Conservation (phyloP, 805 yeast species). For the Nadsonia fulvescens region DNA sequence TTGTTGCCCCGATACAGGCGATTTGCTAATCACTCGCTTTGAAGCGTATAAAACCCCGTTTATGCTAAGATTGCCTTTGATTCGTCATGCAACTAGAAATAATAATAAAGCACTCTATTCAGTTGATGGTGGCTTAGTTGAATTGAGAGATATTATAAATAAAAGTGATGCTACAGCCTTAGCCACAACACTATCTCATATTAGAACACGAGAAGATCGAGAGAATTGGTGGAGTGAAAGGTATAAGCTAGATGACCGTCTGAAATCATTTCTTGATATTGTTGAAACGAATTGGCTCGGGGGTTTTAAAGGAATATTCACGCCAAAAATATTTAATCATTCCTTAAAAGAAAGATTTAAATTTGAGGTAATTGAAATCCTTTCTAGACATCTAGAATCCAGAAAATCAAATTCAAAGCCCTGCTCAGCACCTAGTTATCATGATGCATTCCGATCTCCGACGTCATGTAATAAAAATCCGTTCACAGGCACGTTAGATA, state of each 20-base stretch:
- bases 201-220: conserved; percentile 41
- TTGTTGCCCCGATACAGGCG: conserved; percentile 37
- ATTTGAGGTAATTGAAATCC: conserved; percentile 20
- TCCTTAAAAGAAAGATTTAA: conserved; percentile 20
- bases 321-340: conserved; percentile 16
- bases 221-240: conserved; percentile 66
- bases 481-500: conserved; percentile 1
- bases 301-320: conserved; percentile 52
- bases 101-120: conserved; percentile 25
- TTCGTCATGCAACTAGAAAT: conserved; percentile 29
- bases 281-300: conserved; percentile 61
- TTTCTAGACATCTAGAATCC: conserved; percentile 32
- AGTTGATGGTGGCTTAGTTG: conserved; percentile 28
- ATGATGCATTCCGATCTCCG: too few species aligned
- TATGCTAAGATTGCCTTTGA: conserved; percentile 40
- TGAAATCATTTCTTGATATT: conserved; percentile 33
- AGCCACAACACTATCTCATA: conserved; percentile 29
- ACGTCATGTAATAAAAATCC: too few species aligned
- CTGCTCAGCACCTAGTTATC: too few species aligned
- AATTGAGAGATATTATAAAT: conserved; percentile 32
- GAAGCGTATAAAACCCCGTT: conserved; percentile 23
- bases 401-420: conserved; percentile 19
- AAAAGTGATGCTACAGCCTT: conserved; percentile 48
- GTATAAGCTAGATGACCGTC: conserved; percentile 36
- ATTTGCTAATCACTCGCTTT: conserved; percentile 34